Base-by-base conservation (phyloP, 2,329 filamentous ascomycete species). In the Pseudocercospora ulei region DNA sequence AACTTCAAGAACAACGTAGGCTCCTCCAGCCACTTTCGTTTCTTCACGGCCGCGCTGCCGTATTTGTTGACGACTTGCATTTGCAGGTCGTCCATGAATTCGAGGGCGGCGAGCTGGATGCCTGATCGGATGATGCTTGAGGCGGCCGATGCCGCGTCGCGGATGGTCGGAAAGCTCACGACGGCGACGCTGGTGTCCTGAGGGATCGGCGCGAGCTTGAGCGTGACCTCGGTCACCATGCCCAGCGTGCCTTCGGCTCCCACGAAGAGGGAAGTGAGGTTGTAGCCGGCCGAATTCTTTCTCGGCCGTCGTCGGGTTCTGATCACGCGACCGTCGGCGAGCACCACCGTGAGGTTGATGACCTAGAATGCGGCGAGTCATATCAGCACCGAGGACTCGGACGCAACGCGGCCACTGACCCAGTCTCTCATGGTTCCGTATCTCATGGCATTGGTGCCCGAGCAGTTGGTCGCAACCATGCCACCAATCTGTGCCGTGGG, bases 391-490 rank as follows among this genome's bases (percentile, higher is more conserved):
- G 5, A 8, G 9, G 18, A 7, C 8, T 14, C 3, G 7, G 11
- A 1, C 19, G 17, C 11, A 8, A 19, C 9, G 23, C n/a, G 30
- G 9, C 7, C 7, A 8, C 18, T 16, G 20, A 33, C 80, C 81
- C 82, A 87, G 54, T 88, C 82, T 56, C 83, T 85, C 82, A 88
- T 88, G 0, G 82, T 87, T 4, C 82, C 82, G 55, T 88, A 88
- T 49, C 76, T 72, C 25, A 86, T 80, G 1, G 56, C 55, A 24
- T 58, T 87, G 0, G 82, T 88, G 1, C 82, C 82, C 7, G 76
- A 56, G 56, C 68, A 70, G 54, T 82, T 84, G 6, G 82, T 87
- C 7, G 80, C 81, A 17, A 87, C 75, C 82, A 88, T 88, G 26
- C 82, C 82, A 34, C 82, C 82, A 51, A 87, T 84, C 63, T 80